Conservation (phyloP, 495 filamentous ascomycete species). For the Aspergillus saccharolyticus region DNA sequence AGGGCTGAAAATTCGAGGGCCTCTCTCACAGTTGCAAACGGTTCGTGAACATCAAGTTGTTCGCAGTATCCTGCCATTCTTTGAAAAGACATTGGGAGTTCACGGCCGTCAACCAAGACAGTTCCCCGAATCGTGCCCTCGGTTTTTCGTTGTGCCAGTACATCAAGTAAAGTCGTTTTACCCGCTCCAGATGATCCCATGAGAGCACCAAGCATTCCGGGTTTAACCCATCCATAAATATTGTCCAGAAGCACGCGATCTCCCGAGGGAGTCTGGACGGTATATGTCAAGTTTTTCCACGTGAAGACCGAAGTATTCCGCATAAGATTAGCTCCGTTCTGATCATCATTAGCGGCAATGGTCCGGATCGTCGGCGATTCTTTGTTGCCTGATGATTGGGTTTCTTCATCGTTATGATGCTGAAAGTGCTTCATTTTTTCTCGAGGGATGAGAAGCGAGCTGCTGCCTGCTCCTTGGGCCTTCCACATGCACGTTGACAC, state of each 20-base stretch:
- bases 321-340: too few species aligned
- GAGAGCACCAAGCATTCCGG: slow-evolving; percentile 71
- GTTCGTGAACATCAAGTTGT: slow-evolving; percentile 55
- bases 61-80: slow-evolving; percentile 54
- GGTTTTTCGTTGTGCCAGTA: slow-evolving; percentile 69
- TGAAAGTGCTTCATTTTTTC: too few species aligned
- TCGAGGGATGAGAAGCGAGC: too few species aligned
- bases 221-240: slow-evolving; percentile 73
- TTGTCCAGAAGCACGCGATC: slow-evolving; percentile 34
- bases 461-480: too few species aligned
- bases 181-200: slow-evolving; percentile 87
- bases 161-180: slow-evolving; percentile 79
- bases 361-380: too few species aligned
- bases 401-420: too few species aligned
- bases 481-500: too few species aligned
- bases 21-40: slow-evolving; percentile 53
- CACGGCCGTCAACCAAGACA: slow-evolving; percentile 63
- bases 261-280: slow-evolving; percentile 60
- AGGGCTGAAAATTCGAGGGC: slow-evolving; percentile 55
- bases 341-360: too few species aligned
- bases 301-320: slow-evolving; percentile 26
- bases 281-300: slow-evolving; percentile 53
- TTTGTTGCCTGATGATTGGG: too few species aligned
- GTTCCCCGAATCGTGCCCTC: slow-evolving; percentile 69
- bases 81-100: slow-evolving; percentile 68